Conservation (phyloP, 2,329 filamentous ascomycete species). For the Fusarium acutatum region DNA sequence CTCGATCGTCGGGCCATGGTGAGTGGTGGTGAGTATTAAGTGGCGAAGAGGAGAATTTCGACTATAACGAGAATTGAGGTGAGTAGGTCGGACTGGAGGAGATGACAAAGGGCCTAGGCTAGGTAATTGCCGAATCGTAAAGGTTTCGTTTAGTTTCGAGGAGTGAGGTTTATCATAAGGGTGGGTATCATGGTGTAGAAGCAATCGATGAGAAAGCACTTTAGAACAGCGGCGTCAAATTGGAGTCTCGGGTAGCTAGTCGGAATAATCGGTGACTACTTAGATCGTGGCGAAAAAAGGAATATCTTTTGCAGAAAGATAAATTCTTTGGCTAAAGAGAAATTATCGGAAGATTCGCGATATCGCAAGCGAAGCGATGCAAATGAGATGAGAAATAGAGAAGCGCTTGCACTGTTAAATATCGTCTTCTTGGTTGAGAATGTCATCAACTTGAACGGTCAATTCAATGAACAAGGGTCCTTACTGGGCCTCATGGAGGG, state of each 20-base stretch:
- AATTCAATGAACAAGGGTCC: not conserved
- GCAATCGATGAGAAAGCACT: constrained; percentile 51
- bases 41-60: constrained; percentile 25
- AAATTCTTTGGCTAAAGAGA: not conserved
- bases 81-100: not conserved
- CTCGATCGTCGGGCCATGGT: constrained; percentile 38
- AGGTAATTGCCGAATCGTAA: not conserved
- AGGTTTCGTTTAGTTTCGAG: constrained; percentile 30
- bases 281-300: constrained; percentile 17
- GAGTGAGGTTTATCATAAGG: constrained; percentile 54
- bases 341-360: not conserved
- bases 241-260: constrained; percentile 23
- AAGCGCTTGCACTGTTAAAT: not conserved
- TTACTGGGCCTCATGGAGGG: constrained; percentile 5
- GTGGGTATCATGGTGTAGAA: constrained; percentile 65
- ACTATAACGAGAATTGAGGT: not conserved
- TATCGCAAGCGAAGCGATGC: not conserved
- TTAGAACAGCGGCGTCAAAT: constrained; percentile 56
- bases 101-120: not conserved
- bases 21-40: not conserved
- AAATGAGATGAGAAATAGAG: not conserved
- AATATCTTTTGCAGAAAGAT: not conserved
- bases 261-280: constrained; percentile 7
- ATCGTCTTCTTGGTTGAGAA: not conserved
- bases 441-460: not conserved